Conservation (phyloP, 495 filamentous ascomycete species). For the Penicillium macrosclerotiorum region DNA sequence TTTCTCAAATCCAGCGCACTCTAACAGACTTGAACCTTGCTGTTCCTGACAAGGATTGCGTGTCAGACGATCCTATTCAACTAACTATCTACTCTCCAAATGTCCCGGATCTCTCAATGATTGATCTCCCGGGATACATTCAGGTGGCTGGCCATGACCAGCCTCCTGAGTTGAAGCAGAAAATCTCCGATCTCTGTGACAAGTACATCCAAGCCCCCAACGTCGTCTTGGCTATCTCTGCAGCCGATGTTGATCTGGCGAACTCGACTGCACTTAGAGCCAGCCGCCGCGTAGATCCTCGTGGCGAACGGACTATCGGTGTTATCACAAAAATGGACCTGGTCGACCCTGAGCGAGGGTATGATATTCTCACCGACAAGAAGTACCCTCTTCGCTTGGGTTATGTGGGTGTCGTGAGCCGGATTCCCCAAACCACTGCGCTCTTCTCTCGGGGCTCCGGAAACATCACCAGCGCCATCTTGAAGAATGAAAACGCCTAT, state of each 20-base stretch:
- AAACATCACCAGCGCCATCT: conserved; percentile 78
- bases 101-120: conserved; percentile 93
- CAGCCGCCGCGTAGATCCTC: conserved; percentile 86
- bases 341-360: conserved; percentile 78
- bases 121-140: conserved; percentile 96
- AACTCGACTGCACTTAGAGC: conserved; percentile 93
- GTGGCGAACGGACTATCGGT: conserved; percentile 94
- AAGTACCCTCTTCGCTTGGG: conserved; percentile 94
- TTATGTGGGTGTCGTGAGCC: conserved; percentile 95
- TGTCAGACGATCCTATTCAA: conserved; percentile 95
- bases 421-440: conserved; percentile 68
- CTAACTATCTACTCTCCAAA: conserved; percentile 92
- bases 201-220: conserved; percentile 97
- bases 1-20: conserved; percentile 86
- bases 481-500: conserved; percentile 82
- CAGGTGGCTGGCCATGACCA: conserved; percentile 91
- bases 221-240: conserved; percentile 94
- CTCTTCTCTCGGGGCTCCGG: conserved; percentile 82
- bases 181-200: conserved; percentile 94
- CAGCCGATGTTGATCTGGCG: conserved; percentile 93
- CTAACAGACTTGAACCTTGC: conserved; percentile 93
- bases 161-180: conserved; percentile 86
- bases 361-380: conserved; percentile 73
- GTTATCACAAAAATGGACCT: conserved; percentile 99
- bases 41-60: conserved; percentile 84